Percentiles rank a stretch among this genome's conserved stretches.
Conservation (phyloP, 2,329 filamentous ascomycete genomes). For the Penicillium oxalicum region DNA sequence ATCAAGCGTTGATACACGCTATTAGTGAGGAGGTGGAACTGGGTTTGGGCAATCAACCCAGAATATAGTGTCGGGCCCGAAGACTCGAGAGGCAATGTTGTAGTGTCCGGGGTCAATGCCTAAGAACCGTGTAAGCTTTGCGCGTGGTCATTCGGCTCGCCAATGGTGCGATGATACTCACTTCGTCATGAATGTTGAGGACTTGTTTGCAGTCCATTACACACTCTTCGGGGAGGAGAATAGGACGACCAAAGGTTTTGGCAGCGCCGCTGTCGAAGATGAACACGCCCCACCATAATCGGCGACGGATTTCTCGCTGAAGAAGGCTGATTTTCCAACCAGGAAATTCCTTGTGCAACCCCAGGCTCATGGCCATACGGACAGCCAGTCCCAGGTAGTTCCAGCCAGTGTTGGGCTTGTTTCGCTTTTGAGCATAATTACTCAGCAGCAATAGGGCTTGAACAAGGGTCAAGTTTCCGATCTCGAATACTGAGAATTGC, state of each 20-base stretch:
- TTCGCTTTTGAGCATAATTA: conserved; percentile 47
- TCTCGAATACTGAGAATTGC: conserved; percentile 43
- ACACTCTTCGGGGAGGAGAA: conserved; percentile 41
- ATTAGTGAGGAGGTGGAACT: conserved; percentile 42
- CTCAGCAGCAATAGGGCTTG: conserved; percentile 45
- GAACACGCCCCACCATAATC: conserved; percentile 41
- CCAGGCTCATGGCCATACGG: conserved; percentile 46
- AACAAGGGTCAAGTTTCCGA: conserved; percentile 45
- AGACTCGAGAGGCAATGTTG: conserved; percentile 32
- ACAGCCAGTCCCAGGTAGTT: conserved; percentile 46
- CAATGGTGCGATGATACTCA: conserved; percentile 6
- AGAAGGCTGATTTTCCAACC: conserved; percentile 43
- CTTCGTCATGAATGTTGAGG: conserved; percentile 41
- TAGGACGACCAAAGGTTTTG: conserved; percentile 47
- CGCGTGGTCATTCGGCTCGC: too few species aligned
- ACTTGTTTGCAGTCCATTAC: conserved; percentile 42
- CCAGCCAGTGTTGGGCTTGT: conserved; percentile 48
- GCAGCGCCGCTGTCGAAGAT: conserved; percentile 47
- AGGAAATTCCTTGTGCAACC: conserved; percentile 47
- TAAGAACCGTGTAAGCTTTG: conserved; percentile 11
- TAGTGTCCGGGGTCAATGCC: conserved; percentile 34
- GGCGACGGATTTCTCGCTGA: conserved; percentile 37
- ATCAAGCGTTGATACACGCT: conserved; percentile 42
- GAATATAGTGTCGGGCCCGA: conserved; percentile 40
- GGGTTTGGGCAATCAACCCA: conserved; percentile 38